Conservation (phyloP, 768 basidiomycete genomes). For the Xerocomellus chrysenteron region DNA sequence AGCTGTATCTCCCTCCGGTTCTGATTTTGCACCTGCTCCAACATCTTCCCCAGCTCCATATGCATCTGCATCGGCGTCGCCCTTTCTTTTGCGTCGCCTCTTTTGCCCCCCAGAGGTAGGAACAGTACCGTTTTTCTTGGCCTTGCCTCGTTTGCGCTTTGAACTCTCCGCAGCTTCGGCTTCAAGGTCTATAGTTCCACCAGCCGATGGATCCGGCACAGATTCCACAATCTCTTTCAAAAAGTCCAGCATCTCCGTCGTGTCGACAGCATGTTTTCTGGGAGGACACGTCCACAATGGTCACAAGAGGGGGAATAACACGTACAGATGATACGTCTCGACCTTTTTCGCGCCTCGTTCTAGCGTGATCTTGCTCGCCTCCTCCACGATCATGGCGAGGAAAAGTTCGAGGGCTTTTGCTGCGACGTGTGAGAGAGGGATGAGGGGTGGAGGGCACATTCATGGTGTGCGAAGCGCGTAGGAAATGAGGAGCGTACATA, state of each 20-base stretch:
- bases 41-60: constrained; percentile 36
- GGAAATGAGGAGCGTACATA: constrained; percentile 64
- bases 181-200: constrained; percentile 74
- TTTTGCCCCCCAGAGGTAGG: constrained; percentile 39
- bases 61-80: constrained; percentile 34
- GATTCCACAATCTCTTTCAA: constrained; percentile 86
- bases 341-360: constrained; percentile 84
- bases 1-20: constrained; percentile 36
- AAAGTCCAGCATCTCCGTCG: constrained; percentile 89
- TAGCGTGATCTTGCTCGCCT: constrained; percentile 75
- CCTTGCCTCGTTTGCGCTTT: constrained; percentile 60
- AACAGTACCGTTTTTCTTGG: constrained; percentile 45
- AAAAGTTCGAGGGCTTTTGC: constrained; percentile 96
- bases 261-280: constrained; percentile 92
- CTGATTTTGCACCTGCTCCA: constrained; percentile 37
- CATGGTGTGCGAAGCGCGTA: constrained; percentile 13
- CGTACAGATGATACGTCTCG: constrained; percentile 91
- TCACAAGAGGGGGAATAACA: constrained; percentile 22
- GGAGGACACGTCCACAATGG: neutral
- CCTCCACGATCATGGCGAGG: constrained; percentile 78
- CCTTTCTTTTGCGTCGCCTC: constrained; percentile 50
- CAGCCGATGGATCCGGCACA: constrained; percentile 84
- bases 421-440: constrained; percentile 30
- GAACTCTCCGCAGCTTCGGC: constrained; percentile 51
- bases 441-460: neutral